Conservation (phyloP, 208 protist species). For the Phytomonas sp. region DNA sequence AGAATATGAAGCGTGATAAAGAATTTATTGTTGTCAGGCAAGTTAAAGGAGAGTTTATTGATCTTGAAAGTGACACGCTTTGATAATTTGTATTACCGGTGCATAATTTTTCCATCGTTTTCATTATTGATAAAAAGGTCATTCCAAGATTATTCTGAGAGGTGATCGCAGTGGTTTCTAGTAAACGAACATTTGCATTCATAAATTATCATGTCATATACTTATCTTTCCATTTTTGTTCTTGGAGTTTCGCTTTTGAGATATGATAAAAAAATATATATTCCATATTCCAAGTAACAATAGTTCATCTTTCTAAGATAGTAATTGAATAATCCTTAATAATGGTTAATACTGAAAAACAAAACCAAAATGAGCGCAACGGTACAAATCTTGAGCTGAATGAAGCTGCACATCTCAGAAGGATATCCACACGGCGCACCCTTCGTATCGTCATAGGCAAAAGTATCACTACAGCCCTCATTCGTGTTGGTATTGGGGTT, state of each 20-base stretch:
- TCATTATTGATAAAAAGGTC: background rate
- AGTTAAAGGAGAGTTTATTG: constrained; percentile 32
- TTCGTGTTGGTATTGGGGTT: constrained; percentile 52
- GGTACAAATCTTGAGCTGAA: background rate
- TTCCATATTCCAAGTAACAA: background rate
- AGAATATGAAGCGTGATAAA: constrained; percentile 32
- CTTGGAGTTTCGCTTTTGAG: background rate
- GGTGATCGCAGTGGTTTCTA: constrained; percentile 3
- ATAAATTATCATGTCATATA: background rate
- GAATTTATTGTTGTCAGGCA: constrained; percentile 73
- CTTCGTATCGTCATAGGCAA: constrained; percentile 57
- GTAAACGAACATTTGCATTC: background rate
- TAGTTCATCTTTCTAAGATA: background rate
- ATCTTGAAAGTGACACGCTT: constrained; percentile 69
- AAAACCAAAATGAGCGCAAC: background rate
- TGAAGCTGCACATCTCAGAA: constrained; percentile 18
- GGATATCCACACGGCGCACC: constrained; percentile 30
- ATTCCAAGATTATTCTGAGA: background rate
- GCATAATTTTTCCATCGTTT: background rate
- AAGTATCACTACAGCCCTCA: constrained; percentile 43
- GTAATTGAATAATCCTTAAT: background rate
- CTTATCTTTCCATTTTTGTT: constrained; percentile 8
- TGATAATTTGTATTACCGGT: background rate
- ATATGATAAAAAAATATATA: constrained; percentile 1
- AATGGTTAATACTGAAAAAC: constrained; percentile 1